Conservation (phyloP, 2,329 filamentous ascomycete genomes). For the Mariannaea sp. region DNA sequence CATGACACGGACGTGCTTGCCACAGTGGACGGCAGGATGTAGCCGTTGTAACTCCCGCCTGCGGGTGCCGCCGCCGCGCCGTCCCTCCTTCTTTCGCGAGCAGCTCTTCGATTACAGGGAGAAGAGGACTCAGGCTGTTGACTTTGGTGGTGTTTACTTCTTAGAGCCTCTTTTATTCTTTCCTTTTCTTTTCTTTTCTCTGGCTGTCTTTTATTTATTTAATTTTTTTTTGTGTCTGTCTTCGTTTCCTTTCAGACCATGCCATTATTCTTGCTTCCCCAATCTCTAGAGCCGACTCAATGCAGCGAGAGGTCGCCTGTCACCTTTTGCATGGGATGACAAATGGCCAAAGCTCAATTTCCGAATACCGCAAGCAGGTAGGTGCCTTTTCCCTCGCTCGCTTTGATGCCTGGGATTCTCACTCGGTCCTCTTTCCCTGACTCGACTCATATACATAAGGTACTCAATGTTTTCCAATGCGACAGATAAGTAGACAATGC, state of each 20-base stretch:
- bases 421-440: background rate
- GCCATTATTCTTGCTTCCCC: slow-evolving; percentile 5
- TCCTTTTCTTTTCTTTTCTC: slow-evolving; percentile 6
- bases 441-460: background rate
- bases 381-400: no score
- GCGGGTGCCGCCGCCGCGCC: slow-evolving; percentile 2
- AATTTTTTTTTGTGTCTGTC: background rate
- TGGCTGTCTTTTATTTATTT: background rate
- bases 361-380: background rate
- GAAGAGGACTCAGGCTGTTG: slow-evolving; percentile 4
- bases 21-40: background rate
- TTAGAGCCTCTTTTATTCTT: slow-evolving; percentile 3
- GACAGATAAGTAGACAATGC: slow-evolving; percentile 1
- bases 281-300: background rate
- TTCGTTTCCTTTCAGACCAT: slow-evolving; percentile 1
- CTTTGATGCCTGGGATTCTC: background rate
- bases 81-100: background rate
- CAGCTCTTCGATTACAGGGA: background rate
- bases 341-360: slow-evolving; percentile 4
- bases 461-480: no score
- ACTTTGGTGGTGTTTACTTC: slow-evolving; percentile 9
- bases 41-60: background rate
- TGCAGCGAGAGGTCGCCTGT: background rate
- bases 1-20: no score
- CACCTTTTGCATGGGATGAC: background rate